Conservation (phyloP, 1,284 basidiomycete species). For the Vanrija pseudolonga region DNA sequence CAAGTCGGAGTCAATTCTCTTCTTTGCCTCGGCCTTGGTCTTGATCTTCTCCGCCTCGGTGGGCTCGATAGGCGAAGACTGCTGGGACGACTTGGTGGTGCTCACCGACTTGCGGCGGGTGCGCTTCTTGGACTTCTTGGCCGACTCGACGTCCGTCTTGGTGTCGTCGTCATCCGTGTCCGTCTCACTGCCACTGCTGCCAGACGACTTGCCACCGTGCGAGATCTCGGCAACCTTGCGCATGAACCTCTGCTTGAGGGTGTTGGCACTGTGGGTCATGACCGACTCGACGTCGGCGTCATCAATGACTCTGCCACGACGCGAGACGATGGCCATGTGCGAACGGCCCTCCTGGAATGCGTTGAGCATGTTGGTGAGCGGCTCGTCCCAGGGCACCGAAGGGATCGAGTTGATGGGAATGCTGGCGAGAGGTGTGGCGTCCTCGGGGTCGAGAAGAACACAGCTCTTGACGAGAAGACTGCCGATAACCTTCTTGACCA, state of each 20-base stretch:
- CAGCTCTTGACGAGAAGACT: slow-evolving; percentile 78
- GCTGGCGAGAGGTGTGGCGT: slow-evolving; percentile 70
- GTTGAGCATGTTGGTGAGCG: slow-evolving; percentile 79
- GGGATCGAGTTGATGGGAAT: slow-evolving; percentile 80
- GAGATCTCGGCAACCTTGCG: slow-evolving; percentile 45
- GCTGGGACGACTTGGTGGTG: not conserved
- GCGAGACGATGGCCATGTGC: slow-evolving; percentile 85
- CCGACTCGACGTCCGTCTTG: slow-evolving; percentile 23
- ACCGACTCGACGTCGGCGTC: slow-evolving; percentile 32
- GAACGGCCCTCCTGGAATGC: slow-evolving; percentile 86
- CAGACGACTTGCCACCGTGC: not conserved
- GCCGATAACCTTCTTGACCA: slow-evolving; percentile 72
- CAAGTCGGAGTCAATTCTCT: slow-evolving; percentile 6
- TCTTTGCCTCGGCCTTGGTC: slow-evolving; percentile 11
- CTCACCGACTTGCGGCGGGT: not conserved
- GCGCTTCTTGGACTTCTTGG: slow-evolving; percentile 10
- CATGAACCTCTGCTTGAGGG: slow-evolving; percentile 43
- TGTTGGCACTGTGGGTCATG: slow-evolving; percentile 53
- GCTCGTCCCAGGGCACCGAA: slow-evolving; percentile 78
- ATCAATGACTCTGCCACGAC: slow-evolving; percentile 48
- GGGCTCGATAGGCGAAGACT: slow-evolving; percentile 25
- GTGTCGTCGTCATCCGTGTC: slow-evolving; percentile 14
- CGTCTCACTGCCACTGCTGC: slow-evolving; percentile 58
- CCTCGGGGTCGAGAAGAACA: slow-evolving; percentile 82
- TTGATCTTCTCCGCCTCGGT: slow-evolving; percentile 20